Percentiles rank a stretch among this genome's conserved stretches.
Conservation (phyloP, 805 yeast genomes). For the Jamesozyma spencerorum region DNA sequence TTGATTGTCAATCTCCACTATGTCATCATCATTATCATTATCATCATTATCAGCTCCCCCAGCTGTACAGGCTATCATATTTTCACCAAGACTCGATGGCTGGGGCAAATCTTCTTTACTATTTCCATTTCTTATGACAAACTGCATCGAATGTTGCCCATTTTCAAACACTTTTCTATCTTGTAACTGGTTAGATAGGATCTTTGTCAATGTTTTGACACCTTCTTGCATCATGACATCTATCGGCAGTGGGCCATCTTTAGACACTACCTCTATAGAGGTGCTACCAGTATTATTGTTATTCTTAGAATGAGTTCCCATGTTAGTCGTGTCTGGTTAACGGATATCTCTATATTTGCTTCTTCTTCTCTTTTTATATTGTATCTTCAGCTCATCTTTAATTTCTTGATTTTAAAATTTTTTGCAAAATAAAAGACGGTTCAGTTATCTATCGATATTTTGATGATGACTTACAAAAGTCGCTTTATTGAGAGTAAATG, state of each 20-base stretch:
- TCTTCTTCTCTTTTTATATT: too few relatives aligned
- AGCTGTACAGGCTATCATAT: background rate
- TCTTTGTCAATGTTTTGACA: constrained; percentile 26
- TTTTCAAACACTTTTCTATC: constrained; percentile 16
- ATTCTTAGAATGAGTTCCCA: background rate
- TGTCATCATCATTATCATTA: constrained; percentile 5
- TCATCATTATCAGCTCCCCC: background rate
- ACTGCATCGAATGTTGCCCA: constrained; percentile 18
- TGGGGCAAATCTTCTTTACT: background rate
- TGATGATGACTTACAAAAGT: too few relatives aligned
- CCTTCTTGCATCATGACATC: constrained; percentile 31
- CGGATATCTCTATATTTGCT: too few relatives aligned
- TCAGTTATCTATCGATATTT: too few relatives aligned
- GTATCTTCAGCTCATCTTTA: too few relatives aligned
- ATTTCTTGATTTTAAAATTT: background rate
- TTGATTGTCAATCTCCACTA: constrained; percentile 10
- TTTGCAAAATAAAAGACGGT: too few relatives aligned
- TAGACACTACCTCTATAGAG: constrained; percentile 20
- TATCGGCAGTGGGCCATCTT: constrained; percentile 25
- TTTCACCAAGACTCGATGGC: background rate
- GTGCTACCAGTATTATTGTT: constrained; percentile 2
- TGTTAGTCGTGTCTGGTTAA: too few relatives aligned
- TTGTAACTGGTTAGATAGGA: constrained; percentile 23
- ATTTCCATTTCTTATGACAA: constrained; percentile 13
- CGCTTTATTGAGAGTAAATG: too few relatives aligned